These are phyloP conservation scores for Globisporangium rhizosaccharum DNA, from an alignment of 352 stramenopile species.

Conservation along the genomic window DNA sequence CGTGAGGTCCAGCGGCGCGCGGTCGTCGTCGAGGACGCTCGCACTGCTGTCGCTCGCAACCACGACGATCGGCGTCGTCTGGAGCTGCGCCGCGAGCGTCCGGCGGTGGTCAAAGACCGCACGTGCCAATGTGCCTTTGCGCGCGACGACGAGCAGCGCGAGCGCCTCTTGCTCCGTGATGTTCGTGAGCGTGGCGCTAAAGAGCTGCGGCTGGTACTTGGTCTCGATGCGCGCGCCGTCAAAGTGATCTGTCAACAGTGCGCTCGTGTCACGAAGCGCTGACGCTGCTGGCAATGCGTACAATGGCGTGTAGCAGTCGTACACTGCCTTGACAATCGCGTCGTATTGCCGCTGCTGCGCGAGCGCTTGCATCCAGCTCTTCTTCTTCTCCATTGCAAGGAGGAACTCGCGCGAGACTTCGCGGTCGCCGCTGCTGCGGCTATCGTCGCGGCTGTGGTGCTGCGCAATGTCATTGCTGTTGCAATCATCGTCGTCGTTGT, in stretches of 20 bases:
- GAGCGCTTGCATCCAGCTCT: conserved; percentile 52
- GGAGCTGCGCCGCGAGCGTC: conserved; percentile 29
- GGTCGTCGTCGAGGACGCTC: conserved; percentile 30
- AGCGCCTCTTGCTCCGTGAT: conserved; percentile 58
- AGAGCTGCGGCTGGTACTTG: conserved; percentile 49
- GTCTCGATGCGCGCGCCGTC: conserved; percentile 21
- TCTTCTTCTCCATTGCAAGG: conserved; percentile 60
- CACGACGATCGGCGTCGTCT: conserved; percentile 8
- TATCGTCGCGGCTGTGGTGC: neutral
- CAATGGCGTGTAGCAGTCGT: conserved; percentile 58
- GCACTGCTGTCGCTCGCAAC: conserved; percentile 4
- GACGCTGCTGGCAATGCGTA: conserved; percentile 25
- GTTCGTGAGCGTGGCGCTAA: conserved; percentile 54
- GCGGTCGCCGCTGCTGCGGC: conserved; percentile 1
- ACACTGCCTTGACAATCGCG: conserved; percentile 39
- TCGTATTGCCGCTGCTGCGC: conserved; percentile 27
- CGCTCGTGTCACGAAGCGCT: neutral
- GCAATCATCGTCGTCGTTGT: neutral
- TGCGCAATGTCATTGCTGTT: neutral
- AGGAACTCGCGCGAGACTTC: conserved; percentile 41
- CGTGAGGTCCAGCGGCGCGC: conserved; percentile 23
- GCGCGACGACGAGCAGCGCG: conserved; percentile 37
- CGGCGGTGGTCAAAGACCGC: conserved; percentile 48
- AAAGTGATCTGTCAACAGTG: conserved; percentile 10
- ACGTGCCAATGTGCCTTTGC: conserved; percentile 30